phyloP scores from a whole-genome alignment of 2,329 filamentous ascomycete species.

The Immersiporthe knoxdaviesiana region DNA sequence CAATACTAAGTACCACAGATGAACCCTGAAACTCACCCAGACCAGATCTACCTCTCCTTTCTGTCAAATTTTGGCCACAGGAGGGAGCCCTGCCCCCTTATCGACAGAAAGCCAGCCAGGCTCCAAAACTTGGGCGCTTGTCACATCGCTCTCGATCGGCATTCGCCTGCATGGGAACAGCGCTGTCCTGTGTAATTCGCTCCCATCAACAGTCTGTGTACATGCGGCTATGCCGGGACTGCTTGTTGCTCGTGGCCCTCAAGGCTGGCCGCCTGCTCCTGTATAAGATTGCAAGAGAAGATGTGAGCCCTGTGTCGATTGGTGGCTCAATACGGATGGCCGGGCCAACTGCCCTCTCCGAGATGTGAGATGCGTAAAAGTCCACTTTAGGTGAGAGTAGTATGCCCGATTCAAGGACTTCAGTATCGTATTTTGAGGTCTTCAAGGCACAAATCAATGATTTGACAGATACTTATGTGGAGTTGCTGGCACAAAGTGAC shows the following conservation, averaged over 20 bases:
- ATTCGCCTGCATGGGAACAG: too few species aligned
- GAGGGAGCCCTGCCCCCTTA: neutral
- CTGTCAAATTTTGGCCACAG: neutral
- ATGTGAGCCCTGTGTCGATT: neutral
- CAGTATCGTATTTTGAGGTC: neutral
- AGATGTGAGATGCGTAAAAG: neutral
- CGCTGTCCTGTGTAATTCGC: too few species aligned
- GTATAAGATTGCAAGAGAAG: neutral
- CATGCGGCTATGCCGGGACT: neutral
- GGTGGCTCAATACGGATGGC: neutral
- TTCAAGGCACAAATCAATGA: neutral
- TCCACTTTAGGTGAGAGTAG: neutral
- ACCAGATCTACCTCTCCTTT: neutral
- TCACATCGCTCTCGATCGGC: neutral
- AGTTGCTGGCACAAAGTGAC: neutral
- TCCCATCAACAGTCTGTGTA: neutral
- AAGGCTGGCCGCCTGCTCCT: neutral
- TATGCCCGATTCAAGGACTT: neutral
- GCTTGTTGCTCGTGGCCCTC: neutral
- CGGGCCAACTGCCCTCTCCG: neutral
- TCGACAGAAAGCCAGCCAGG: neutral
- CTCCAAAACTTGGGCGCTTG: neutral
- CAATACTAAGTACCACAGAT: neutral
- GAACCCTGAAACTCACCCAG: neutral
- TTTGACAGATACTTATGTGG: too few species aligned